A percentile compares a stretch with the other conserved stretches of the same genome.
These are phyloP conservation scores for Calonectria honghensis DNA, from an alignment of 2,329 filamentous ascomycete species.

Conservation along the genomic window DNA sequence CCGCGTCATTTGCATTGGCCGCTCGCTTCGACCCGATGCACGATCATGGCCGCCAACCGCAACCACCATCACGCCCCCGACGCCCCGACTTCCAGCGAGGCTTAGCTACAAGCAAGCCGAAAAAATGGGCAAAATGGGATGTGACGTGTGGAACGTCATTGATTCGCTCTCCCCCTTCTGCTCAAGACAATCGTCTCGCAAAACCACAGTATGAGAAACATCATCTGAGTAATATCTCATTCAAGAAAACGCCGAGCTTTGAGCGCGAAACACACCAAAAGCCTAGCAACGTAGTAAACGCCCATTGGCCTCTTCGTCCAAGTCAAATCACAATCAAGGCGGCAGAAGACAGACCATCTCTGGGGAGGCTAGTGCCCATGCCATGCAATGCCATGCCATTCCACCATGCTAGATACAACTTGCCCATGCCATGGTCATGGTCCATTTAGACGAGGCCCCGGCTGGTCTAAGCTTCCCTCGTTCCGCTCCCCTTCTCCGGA, in stretches of 20 bases:
- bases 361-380: neutral
- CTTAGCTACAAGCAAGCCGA: constrained; percentile 6
- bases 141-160: constrained; percentile 5
- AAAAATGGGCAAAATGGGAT: neutral
- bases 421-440: too few relatives aligned
- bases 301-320: neutral
- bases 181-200: neutral
- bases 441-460: neutral
- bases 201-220: neutral
- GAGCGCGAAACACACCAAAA: neutral
- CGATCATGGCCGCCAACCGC: neutral
- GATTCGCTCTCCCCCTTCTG: neutral
- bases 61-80: neutral
- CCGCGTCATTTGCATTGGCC: neutral
- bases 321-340: neutral
- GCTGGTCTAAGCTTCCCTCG: too few relatives aligned
- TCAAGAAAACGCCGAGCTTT: neutral
- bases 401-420: neutral
- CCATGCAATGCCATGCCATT: neutral
- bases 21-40: neutral
- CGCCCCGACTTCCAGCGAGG: constrained; percentile 1
- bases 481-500: neutral
- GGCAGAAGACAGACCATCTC: neutral
- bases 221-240: constrained; percentile 23
- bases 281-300: neutral